A percentile compares a stretch with the other conserved stretches of the same genome.
Evolutionary conservation across 202 grass and related monocot genomes (phyloP).

Genomic region (Hordeum pubiflorum): DNA sequence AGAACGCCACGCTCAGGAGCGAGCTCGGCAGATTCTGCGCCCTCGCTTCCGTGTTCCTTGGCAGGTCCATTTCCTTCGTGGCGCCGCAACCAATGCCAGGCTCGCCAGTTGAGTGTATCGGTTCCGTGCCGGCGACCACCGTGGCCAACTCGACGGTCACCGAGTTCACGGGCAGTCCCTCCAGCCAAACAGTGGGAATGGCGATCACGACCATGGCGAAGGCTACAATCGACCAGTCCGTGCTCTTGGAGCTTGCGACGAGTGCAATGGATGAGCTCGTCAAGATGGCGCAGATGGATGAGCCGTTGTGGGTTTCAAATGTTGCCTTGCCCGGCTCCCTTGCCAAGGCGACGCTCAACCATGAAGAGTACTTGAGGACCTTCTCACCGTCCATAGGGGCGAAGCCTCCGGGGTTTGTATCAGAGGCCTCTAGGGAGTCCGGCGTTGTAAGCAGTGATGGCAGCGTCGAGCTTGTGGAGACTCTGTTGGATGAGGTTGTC

Average conservation of each 20-base stretch:
- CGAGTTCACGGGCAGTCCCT: constrained; percentile 36
- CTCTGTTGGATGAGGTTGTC: constrained; percentile 72
- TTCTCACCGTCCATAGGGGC: constrained; percentile 44
- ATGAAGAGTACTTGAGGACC: constrained; percentile 47
- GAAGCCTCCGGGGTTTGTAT: constrained; percentile 53
- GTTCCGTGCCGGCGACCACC: background rate
- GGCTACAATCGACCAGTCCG: constrained; percentile 32
- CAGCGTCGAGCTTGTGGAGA: constrained; percentile 55
- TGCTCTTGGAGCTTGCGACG: constrained; percentile 62
- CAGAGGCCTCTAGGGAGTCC: constrained; percentile 69
- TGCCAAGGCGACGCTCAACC: constrained; percentile 40
- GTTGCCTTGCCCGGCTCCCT: background rate
- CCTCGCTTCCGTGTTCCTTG: constrained; percentile 50
- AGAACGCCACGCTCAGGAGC: constrained; percentile 71
- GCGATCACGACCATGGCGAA: constrained; percentile 33
- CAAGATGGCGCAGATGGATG: constrained; percentile 80
- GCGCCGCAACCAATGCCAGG: constrained; percentile 17
- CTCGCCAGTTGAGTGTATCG: constrained; percentile 41
- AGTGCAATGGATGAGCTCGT: constrained; percentile 75
- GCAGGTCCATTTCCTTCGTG: constrained; percentile 39
- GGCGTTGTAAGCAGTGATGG: constrained; percentile 44
- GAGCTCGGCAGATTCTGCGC: constrained; percentile 68
- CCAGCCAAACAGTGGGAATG: constrained; percentile 35
- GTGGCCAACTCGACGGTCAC: constrained; percentile 31
- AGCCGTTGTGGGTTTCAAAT: constrained; percentile 59